A percentile compares a stretch with the other conserved stretches of the same genome.
phyloP scores from a whole-genome alignment of 2,329 filamentous ascomycete genomes.

The Fusarium falciforme region DNA sequence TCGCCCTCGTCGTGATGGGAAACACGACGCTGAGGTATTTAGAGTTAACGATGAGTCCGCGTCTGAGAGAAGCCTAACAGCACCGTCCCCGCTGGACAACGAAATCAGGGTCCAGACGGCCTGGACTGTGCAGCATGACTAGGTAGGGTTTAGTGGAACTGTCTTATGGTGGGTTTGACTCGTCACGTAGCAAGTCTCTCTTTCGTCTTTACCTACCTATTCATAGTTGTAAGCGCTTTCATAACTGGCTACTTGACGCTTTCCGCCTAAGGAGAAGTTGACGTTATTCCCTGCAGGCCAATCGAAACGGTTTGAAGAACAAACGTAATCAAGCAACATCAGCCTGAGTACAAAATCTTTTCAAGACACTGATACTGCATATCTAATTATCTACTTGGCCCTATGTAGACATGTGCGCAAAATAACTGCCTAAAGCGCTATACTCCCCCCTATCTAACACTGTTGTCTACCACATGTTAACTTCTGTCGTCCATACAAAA shows the following conservation, averaged over 20 bases:
- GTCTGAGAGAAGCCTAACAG: not conserved
- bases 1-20: not conserved
- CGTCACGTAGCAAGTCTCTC: no score
- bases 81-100: not conserved
- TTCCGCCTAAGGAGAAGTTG: not conserved
- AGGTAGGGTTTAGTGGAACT: not conserved
- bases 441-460: no score
- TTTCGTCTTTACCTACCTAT: no score
- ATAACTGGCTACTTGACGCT: no score
- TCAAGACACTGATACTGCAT: not conserved
- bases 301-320: not conserved
- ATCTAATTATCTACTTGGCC: no score
- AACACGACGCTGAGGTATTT: not conserved
- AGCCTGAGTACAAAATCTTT: not conserved
- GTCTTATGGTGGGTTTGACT: no score
- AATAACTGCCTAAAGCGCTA: not conserved
- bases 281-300: not conserved
- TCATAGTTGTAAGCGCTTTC: no score
- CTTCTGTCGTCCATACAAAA: slow-evolving; percentile 12
- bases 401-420: not conserved
- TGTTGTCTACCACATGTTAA: not conserved
- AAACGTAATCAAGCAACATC: not conserved
- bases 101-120: not conserved
- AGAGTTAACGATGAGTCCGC: not conserved
- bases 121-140: not conserved